Evolutionary conservation across 179 eudicot species (phyloP).

Genomic region (Beta macrorhiza): DNA sequence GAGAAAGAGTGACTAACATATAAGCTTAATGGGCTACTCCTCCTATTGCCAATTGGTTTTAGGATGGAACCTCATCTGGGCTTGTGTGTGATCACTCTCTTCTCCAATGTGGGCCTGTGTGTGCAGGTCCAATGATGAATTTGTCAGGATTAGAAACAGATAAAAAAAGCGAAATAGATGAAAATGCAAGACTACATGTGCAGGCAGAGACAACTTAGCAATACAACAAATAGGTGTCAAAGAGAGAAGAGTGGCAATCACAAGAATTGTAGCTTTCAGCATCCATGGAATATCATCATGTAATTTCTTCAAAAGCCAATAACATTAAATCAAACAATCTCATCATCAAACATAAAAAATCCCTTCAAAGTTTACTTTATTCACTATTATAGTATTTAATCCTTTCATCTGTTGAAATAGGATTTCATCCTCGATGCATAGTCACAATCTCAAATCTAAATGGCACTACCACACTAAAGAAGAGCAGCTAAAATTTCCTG

Average conservation of each 20-base stretch:
- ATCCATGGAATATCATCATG: constrained; percentile 6
- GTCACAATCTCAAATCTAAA: background rate
- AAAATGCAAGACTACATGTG: background rate
- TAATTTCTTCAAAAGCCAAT: background rate
- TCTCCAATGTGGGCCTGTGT: no score
- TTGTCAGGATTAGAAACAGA: background rate
- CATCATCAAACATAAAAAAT: background rate
- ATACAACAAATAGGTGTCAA: background rate
- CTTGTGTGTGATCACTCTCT: no score
- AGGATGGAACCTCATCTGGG: no score
- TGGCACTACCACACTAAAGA: no score
- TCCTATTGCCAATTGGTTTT: no score
- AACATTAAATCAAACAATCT: background rate
- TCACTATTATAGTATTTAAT: background rate
- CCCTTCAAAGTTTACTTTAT: background rate
- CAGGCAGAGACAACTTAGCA: background rate
- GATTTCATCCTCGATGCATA: background rate
- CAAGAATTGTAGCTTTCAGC: background rate
- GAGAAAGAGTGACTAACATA: no score
- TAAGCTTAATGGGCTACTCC: no score
- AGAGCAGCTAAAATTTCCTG: background rate
- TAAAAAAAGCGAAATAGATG: background rate
- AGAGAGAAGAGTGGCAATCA: background rate
- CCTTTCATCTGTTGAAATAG: background rate
- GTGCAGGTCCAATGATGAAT: no score